phyloP scores from a whole-genome alignment of 208 protist species.

The Blastocrithidia nonstop region DNA sequence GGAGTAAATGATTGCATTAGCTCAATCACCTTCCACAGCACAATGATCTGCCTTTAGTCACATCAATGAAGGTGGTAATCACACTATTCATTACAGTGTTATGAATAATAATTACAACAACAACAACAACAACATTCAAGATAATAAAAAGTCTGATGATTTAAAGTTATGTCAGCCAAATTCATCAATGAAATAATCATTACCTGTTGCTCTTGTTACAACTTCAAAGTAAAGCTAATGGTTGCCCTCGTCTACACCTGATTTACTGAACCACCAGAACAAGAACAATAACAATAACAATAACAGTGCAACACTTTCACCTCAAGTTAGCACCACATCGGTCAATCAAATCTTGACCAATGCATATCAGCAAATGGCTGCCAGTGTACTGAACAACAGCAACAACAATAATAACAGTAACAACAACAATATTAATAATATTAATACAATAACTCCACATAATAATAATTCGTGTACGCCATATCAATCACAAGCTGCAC shows the following conservation, averaged over 20 bases:
- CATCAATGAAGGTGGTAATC: no score
- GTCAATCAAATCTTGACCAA: background rate
- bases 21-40: no score
- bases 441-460: background rate
- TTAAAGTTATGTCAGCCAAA: no score
- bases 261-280: background rate
- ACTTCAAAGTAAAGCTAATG: background rate
- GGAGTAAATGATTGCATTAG: no score
- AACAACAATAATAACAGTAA: constrained; percentile 5
- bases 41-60: no score
- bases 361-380: background rate
- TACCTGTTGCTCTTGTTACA: background rate
- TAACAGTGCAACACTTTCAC: background rate
- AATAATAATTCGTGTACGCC: no score
- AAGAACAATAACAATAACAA: background rate
- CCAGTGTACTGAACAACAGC: background rate
- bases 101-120: no score
- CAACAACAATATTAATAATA: background rate
- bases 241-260: background rate
- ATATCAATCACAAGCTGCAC: no score
- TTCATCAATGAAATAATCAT: no score
- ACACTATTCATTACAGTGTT: no score
- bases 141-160: no score
- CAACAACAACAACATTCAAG: no score
- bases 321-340: background rate